A percentile compares a stretch with the other conserved stretches of the same genome.
Conservation (phyloP, 2,329 filamentous ascomycete genomes). For the Fusarium coicis region DNA sequence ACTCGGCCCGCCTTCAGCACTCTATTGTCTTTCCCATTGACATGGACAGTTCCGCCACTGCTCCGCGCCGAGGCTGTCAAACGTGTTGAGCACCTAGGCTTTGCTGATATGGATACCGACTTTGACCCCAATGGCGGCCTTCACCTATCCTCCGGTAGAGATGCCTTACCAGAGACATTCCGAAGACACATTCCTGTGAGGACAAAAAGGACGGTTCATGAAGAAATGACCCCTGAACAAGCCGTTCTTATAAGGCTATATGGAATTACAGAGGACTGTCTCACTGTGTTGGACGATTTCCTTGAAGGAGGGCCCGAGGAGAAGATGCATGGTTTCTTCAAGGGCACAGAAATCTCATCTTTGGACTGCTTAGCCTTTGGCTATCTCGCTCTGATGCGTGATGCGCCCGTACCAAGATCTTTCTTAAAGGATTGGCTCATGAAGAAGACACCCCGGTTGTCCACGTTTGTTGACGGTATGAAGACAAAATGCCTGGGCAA, state of each 20-base stretch:
- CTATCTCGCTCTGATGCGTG: constrained; percentile 79
- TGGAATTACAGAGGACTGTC: constrained; percentile 74
- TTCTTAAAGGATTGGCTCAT: constrained; percentile 56
- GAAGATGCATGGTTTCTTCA: constrained; percentile 48
- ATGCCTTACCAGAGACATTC: constrained; percentile 54
- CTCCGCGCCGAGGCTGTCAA: constrained; percentile 76
- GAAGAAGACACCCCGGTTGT: constrained; percentile 46
- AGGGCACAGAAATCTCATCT: constrained; percentile 40
- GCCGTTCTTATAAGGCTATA: constrained; percentile 80
- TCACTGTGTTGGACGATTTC: constrained; percentile 75
- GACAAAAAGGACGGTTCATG: constrained; percentile 67
- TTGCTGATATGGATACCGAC: constrained; percentile 75
- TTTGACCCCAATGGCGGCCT: constrained; percentile 53
- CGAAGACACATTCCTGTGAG: constrained; percentile 51
- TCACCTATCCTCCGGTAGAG: constrained; percentile 51
- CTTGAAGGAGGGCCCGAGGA: constrained; percentile 40
- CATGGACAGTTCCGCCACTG: constrained; percentile 84
- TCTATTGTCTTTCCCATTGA: constrained; percentile 85
- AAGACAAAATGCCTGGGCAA: constrained; percentile 34
- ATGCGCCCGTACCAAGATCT: constrained; percentile 56
- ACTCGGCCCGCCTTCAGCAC: constrained; percentile 84
- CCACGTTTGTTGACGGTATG: constrained; percentile 48
- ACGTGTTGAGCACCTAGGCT: constrained; percentile 75
- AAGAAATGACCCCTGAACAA: constrained; percentile 75
- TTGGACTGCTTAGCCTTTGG: constrained; percentile 85